Conservation (phyloP, 164 flowering plant species). For the Vitis cinerea region DNA sequence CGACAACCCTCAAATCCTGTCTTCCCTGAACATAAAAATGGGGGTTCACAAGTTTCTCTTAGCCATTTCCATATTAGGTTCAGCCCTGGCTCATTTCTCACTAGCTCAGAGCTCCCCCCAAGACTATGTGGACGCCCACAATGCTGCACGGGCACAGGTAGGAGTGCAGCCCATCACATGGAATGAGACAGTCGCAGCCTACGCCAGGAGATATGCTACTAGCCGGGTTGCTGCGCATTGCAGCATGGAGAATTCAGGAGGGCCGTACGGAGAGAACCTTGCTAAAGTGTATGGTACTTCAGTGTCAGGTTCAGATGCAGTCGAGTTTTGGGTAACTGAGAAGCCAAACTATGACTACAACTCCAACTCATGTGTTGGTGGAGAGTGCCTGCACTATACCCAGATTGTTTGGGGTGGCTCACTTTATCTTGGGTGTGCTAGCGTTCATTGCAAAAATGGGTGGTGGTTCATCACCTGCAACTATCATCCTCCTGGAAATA, state of each 20-base stretch:
- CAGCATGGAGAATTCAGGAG: conserved; percentile 23
- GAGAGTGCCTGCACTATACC: conserved; percentile 48
- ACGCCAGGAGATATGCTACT: conserved; percentile 24
- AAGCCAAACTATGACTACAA: conserved; percentile 25
- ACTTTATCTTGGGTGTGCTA: conserved; percentile 38
- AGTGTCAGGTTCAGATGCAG: conserved; percentile 21
- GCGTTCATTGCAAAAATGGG: conserved; percentile 21
- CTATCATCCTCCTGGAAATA: conserved; percentile 12
- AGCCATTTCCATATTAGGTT: not conserved
- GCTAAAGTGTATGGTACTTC: conserved; percentile 19
- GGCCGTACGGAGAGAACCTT: conserved; percentile 40
- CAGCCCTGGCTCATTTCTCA: conserved; percentile 5
- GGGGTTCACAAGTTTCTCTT: not conserved
- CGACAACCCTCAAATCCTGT: too few relatives aligned
- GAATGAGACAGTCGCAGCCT: conserved; percentile 24
- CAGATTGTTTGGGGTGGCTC: conserved; percentile 42
- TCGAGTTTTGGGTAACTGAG: conserved; percentile 27
- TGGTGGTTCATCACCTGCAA: conserved; percentile 3
- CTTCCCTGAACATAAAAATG: not conserved
- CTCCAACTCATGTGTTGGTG: conserved; percentile 26
- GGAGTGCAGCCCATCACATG: conserved; percentile 36
- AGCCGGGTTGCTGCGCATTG: conserved; percentile 9
- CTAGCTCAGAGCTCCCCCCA: conserved; percentile 24
- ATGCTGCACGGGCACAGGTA: conserved; percentile 35
- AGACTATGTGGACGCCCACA: conserved; percentile 40